Conservation (phyloP, 768 basidiomycete species). For the Suillus bovinus region DNA sequence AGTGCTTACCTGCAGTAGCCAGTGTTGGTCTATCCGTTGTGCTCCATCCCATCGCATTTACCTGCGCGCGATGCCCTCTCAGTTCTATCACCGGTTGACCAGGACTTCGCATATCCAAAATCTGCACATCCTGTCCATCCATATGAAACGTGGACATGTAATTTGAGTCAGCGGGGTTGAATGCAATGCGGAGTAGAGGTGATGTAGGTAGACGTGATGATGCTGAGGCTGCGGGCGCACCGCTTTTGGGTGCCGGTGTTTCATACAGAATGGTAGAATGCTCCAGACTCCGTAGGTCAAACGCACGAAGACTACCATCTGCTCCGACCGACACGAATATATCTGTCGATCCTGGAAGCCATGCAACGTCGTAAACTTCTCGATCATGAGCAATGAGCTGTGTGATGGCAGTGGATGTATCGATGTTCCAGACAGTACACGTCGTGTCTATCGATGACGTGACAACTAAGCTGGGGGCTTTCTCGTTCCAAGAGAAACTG, state of each 20-base stretch:
- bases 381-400: constrained; percentile 97
- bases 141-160: constrained; percentile 98
- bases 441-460: constrained; percentile 99
- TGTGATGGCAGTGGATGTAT: constrained; percentile 89
- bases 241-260: constrained; percentile 77
- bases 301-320: constrained; percentile 94
- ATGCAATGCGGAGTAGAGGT: constrained; percentile 82
- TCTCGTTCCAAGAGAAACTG: constrained; percentile 97
- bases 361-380: constrained; percentile 97
- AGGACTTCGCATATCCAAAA: constrained; percentile 96
- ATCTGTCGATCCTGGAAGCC: constrained; percentile 94
- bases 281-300: constrained; percentile 94
- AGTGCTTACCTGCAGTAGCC: constrained; percentile 76
- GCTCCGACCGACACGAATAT: constrained; percentile 99
- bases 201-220: constrained; percentile 73
- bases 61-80: constrained; percentile 74
- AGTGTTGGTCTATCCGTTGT: constrained; percentile 79
- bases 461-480: constrained; percentile 86
- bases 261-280: constrained; percentile 99
- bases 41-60: constrained; percentile 93
- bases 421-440: constrained; percentile 99
- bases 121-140: constrained; percentile 86
- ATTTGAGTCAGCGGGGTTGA: constrained; percentile 89
- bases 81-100: constrained; percentile 94
- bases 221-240: constrained; percentile 56